Conservation (phyloP, 2,329 filamentous ascomycete species). For the Diplodia sapinea region DNA sequence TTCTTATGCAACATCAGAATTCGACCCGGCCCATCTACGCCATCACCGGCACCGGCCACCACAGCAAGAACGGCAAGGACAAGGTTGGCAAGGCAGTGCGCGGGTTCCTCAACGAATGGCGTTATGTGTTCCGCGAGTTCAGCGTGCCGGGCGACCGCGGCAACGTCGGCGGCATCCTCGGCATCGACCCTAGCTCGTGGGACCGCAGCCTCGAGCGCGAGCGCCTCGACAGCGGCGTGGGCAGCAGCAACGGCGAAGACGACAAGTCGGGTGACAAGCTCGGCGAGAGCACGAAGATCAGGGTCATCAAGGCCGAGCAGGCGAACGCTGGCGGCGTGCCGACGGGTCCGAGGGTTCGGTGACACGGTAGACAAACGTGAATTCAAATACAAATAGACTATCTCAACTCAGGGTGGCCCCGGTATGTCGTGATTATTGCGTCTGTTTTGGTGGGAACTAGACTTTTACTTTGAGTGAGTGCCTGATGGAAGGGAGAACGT, state of each 20-base stretch:
- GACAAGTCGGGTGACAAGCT: slow-evolving; percentile 35
- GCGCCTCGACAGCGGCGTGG: slow-evolving; percentile 36
- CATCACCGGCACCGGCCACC: slow-evolving; percentile 95
- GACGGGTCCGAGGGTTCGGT: slow-evolving; percentile 41
- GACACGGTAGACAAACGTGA: slow-evolving; percentile 15
- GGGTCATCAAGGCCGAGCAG: slow-evolving; percentile 49
- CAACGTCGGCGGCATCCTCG: slow-evolving; percentile 71
- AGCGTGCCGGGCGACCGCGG: slow-evolving; percentile 94
- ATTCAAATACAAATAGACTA: slow-evolving; percentile 31
- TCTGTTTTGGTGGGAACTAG: neutral
- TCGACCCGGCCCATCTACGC: slow-evolving; percentile 80
- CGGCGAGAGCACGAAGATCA: slow-evolving; percentile 41
- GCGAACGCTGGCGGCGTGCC: slow-evolving; percentile 40
- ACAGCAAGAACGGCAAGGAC: slow-evolving; percentile 98
- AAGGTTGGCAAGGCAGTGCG: slow-evolving; percentile 96
- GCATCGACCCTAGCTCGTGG: slow-evolving; percentile 67
- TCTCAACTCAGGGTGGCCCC: slow-evolving; percentile 5
- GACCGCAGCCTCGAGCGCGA: slow-evolving; percentile 52
- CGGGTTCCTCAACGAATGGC: slow-evolving; percentile 91
- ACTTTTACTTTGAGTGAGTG: neutral
- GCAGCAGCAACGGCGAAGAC: slow-evolving; percentile 36
- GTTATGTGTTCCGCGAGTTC: slow-evolving; percentile 95
- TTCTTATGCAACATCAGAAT: slow-evolving; percentile 82
- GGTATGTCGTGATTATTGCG: neutral
- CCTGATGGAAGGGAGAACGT: neutral